Conservation (phyloP, 2,329 filamentous ascomycete species). For the Apiospora hydei region DNA sequence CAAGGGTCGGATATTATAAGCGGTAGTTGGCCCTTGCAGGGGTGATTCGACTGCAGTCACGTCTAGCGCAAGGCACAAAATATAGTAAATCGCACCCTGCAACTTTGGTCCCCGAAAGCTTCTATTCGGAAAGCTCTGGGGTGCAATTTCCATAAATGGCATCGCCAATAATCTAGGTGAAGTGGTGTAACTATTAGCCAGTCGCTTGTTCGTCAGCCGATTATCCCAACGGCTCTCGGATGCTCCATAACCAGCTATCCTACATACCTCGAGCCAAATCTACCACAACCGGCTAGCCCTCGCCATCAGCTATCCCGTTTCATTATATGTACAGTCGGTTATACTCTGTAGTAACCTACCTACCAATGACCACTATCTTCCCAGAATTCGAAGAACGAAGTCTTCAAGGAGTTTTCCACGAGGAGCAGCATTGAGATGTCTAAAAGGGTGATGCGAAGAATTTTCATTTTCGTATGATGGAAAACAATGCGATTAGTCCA, state of each 20-base stretch:
- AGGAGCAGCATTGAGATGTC: not conserved
- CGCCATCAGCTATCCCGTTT: not conserved
- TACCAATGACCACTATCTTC: too few relatives aligned
- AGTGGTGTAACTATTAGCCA: not conserved
- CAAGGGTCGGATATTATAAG: slow-evolving; percentile 74
- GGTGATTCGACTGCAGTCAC: not conserved
- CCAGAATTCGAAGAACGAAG: too few relatives aligned
- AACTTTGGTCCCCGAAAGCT: not conserved
- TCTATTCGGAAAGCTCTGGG: too few relatives aligned
- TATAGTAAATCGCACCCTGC: not conserved
- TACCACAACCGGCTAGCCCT: too few relatives aligned
- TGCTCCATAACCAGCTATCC: not conserved
- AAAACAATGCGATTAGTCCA: not conserved
- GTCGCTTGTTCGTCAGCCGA: not conserved
- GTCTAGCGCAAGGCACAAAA: not conserved
- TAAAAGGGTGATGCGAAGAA: not conserved
- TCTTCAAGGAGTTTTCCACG: too few relatives aligned
- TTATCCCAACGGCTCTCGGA: not conserved
- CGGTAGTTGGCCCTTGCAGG: not conserved
- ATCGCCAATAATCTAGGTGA: not conserved
- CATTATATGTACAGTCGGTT: not conserved
- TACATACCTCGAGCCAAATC: not conserved
- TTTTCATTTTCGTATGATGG: not conserved
- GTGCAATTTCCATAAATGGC: too few relatives aligned
- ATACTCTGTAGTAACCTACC: too few relatives aligned